Conservation (phyloP, 2,329 filamentous ascomycete species). For the Nothopassalora personata region DNA sequence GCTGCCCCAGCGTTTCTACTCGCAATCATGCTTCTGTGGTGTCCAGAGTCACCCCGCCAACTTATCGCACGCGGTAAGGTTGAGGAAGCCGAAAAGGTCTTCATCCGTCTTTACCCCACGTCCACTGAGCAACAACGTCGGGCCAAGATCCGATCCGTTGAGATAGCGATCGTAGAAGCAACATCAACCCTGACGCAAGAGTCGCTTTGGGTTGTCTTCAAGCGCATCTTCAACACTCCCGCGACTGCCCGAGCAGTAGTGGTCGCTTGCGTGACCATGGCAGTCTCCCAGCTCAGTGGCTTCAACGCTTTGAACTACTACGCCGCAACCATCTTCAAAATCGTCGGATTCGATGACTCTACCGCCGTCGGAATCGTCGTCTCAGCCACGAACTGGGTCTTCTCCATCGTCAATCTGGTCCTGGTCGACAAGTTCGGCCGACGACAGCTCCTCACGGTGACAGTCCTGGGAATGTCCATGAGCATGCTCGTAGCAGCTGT, state of each 20-base stretch:
- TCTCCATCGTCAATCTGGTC: slow-evolving; percentile 46
- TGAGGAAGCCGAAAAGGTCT: slow-evolving; percentile 38
- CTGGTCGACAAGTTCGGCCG: slow-evolving; percentile 45
- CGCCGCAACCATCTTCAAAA: slow-evolving; percentile 39
- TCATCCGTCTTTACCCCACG: slow-evolving; percentile 39
- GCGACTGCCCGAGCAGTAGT: slow-evolving; percentile 44
- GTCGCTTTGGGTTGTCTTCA: slow-evolving; percentile 37
- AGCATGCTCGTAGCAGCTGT: slow-evolving; percentile 41
- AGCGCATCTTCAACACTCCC: slow-evolving; percentile 43
- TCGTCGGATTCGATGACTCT: slow-evolving; percentile 48
- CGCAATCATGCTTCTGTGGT: slow-evolving; percentile 40
- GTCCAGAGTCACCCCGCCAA: slow-evolving; percentile 47
- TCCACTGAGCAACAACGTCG: slow-evolving; percentile 41
- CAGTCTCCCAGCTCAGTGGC: slow-evolving; percentile 45
- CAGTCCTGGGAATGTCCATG: slow-evolving; percentile 43
- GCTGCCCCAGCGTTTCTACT: slow-evolving; percentile 46
- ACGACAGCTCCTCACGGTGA: slow-evolving; percentile 41
- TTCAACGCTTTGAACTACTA: slow-evolving; percentile 45
- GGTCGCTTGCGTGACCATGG: slow-evolving; percentile 49
- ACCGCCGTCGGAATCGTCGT: slow-evolving; percentile 44
- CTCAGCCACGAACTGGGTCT: slow-evolving; percentile 46
- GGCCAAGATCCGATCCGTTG: slow-evolving; percentile 43
- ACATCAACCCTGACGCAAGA: slow-evolving; percentile 40
- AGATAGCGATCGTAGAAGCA: slow-evolving; percentile 36
- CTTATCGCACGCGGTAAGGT: slow-evolving; percentile 40